Percentiles rank a stretch among this genome's conserved stretches.
phyloP scores from a whole-genome alignment of 441 rosid species.

The Erodium moschatum region DNA sequence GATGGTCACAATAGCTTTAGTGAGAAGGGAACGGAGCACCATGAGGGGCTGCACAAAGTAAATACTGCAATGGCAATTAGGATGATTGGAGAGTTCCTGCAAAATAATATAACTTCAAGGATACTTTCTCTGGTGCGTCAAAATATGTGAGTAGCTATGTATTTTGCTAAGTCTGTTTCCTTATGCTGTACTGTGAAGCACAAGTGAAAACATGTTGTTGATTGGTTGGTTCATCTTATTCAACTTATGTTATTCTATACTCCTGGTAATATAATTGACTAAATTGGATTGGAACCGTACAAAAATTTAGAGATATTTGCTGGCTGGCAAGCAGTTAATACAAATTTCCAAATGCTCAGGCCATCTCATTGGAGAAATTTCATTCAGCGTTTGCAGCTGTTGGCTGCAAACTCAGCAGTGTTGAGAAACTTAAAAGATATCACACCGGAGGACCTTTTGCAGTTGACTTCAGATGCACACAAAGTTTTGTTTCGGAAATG shows the following conservation, averaged over 20 bases:
- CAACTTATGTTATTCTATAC: not conserved
- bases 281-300: not conserved
- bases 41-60: constrained; percentile 38
- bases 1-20: constrained; percentile 39
- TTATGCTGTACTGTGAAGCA: not conserved
- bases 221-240: not conserved
- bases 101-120: constrained; percentile 61
- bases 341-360: constrained; percentile 33
- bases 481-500: constrained; percentile 33
- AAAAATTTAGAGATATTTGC: not conserved
- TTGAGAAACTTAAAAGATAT: constrained; percentile 51
- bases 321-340: not conserved
- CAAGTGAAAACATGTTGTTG: not conserved
- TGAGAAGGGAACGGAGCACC: constrained; percentile 48
- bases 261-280: not conserved
- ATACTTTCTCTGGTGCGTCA: constrained; percentile 66
- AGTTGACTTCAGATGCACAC: constrained; percentile 45
- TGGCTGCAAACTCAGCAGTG: constrained; percentile 55
- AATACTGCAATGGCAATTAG: constrained; percentile 74
- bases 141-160: constrained; percentile 51
- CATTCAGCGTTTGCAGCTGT: constrained; percentile 51
- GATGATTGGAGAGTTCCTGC: constrained; percentile 65
- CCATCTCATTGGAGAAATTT: constrained; percentile 69
- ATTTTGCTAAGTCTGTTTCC: not conserved
- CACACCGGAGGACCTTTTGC: constrained; percentile 51